Percentiles rank a stretch among this genome's conserved stretches.
phyloP scores from a whole-genome alignment of 2,329 filamentous ascomycete genomes.

The Fusarium nanum region DNA sequence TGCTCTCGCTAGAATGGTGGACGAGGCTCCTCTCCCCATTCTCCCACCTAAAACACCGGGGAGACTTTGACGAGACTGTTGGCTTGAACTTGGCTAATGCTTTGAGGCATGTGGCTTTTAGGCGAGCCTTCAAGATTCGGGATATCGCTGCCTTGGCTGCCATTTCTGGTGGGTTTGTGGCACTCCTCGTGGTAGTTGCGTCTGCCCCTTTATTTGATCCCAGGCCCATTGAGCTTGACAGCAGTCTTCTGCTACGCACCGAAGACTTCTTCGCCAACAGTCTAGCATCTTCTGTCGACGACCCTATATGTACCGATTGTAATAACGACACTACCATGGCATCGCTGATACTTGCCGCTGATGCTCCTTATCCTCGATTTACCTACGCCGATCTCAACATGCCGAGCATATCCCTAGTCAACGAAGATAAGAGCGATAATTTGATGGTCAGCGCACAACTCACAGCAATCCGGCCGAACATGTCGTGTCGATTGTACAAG shows the following conservation, averaged over 20 bases:
- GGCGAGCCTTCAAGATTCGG: conserved; percentile 42
- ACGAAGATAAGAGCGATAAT: conserved; percentile 15
- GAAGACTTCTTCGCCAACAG: conserved; percentile 50
- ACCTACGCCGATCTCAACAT: conserved; percentile 51
- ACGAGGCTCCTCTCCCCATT: conserved; percentile 52
- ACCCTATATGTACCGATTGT: conserved; percentile 42
- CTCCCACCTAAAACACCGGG: conserved; percentile 44
- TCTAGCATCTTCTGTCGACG: conserved; percentile 37
- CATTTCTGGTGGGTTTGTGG: conserved; percentile 44
- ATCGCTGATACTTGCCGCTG: conserved; percentile 51
- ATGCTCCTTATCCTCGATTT: conserved; percentile 52
- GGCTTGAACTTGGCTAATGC: conserved; percentile 51
- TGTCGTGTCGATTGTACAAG: conserved; percentile 43
- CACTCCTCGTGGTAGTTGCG: conserved; percentile 49
- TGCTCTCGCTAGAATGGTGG: conserved; percentile 49
- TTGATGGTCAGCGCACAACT: conserved; percentile 43
- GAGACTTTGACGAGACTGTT: conserved; percentile 48
- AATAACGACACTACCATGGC: conserved; percentile 48
- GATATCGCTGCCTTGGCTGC: conserved; percentile 48
- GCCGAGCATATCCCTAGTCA: conserved; percentile 39
- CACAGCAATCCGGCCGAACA: conserved; percentile 49
- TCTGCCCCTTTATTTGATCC: conserved; percentile 51
- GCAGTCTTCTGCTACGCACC: conserved; percentile 40
- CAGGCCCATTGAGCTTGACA: conserved; percentile 41
- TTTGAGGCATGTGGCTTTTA: conserved; percentile 44